Evolutionary conservation across 1,284 basidiomycete species (phyloP), one percentile per base, ranked within the genome.

Genomic region (Vanrija sp.): DNA sequence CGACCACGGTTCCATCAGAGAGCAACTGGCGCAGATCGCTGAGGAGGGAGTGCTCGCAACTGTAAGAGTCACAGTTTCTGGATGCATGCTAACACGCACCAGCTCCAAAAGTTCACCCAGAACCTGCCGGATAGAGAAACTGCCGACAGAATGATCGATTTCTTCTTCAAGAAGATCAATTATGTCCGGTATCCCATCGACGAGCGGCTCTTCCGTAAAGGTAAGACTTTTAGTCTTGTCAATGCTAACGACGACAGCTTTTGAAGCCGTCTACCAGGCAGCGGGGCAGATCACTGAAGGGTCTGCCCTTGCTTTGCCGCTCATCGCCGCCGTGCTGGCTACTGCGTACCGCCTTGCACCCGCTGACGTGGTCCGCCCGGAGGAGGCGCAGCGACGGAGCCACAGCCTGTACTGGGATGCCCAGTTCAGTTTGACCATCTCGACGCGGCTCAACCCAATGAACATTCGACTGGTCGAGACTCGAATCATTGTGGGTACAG

Each of bases 181-280:
- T 91, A 88, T 83, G 91, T 92, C 16, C 85, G 91, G 28, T 92
- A 95, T 73, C 92, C 92, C 39, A 83, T 96, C 25, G 90, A 89
- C 40, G 89, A 94, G 60, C 81, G 82, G 51, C 86, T 89, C 52
- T 96, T 96, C 73, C 83, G 90, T 43, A 47, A 61, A 43, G 54
- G 67, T 68, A 38, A 43, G 66, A 52, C 12, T 14, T 12, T 3
- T 23, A 38, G 1, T 29, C 12, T 3, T 48, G 21, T 18, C 19
- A 21, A 14, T 5, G 42, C 28, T 46, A 18, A 39, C 19, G 23
- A 28, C 19, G n/a, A 25, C 48, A 65, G 72, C 88, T 0, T 94
- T 91, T 71, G 80, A 85, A 28, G 85, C 86, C 9, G 80, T 96
- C 28, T 87, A 86, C 68, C 78, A 83, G 6, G 58, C 55, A 8